phyloP scores from a whole-genome alignment of 345 rosid genomes.

The Syzygium aqueum region DNA sequence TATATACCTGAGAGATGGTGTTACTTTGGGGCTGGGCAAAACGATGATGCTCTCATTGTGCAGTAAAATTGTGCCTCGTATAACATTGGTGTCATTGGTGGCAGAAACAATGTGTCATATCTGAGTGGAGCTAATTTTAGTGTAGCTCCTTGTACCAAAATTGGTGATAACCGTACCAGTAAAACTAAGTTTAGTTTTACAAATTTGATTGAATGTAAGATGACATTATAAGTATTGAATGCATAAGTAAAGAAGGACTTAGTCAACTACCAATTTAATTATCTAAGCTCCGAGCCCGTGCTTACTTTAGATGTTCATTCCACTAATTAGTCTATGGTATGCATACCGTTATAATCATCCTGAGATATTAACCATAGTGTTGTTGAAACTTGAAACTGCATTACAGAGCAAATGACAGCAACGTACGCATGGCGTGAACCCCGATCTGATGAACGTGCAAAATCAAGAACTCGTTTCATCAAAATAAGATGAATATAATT shows the following conservation, averaged over 20 bases:
- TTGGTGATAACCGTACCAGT: too few relatives aligned
- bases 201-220: background rate
- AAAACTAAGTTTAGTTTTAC: too few relatives aligned
- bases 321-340: background rate
- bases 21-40: too few relatives aligned
- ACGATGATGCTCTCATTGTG: too few relatives aligned
- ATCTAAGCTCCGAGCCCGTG: background rate
- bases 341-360: background rate
- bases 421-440: background rate
- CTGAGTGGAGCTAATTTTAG: too few relatives aligned
- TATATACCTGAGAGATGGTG: too few relatives aligned
- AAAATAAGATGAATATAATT: background rate
- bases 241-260: too few relatives aligned
- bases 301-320: background rate
- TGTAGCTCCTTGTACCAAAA: too few relatives aligned
- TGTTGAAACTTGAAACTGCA: background rate
- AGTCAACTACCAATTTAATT: background rate
- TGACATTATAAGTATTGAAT: background rate
- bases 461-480: background rate
- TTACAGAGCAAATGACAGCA: background rate
- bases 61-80: too few relatives aligned
- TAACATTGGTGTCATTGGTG: too few relatives aligned
- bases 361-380: background rate
- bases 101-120: too few relatives aligned
- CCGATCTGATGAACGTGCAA: background rate